These are phyloP conservation scores for Candida taoyuanica DNA, from an alignment of 805 yeast genomes.

Conservation along the genomic window DNA sequence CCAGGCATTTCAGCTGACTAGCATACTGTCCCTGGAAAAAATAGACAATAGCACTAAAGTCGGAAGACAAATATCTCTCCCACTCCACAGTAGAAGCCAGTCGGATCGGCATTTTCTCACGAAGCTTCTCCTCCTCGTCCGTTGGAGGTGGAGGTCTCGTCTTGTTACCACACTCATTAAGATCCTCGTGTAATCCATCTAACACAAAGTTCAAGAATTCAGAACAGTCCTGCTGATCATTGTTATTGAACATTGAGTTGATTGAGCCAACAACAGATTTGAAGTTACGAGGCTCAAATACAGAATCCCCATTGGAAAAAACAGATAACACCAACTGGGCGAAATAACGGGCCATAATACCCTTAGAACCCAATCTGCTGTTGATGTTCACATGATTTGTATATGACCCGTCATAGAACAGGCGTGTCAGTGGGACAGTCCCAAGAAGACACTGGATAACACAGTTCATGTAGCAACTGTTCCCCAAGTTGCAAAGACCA, in stretches of 20 bases:
- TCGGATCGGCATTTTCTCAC: slow-evolving; percentile 72
- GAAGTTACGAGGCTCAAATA: slow-evolving; percentile 57
- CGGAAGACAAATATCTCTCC: slow-evolving; percentile 79
- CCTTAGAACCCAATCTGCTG: slow-evolving; percentile 76
- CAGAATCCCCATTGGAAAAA: slow-evolving; percentile 41
- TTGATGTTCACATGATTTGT: slow-evolving; percentile 63
- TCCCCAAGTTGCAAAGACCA: slow-evolving; percentile 79
- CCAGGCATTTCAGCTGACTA: slow-evolving; percentile 69
- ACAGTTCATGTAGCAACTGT: slow-evolving; percentile 92
- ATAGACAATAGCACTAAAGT: slow-evolving; percentile 76
- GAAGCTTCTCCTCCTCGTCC: slow-evolving; percentile 62
- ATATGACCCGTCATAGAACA: slow-evolving; percentile 59
- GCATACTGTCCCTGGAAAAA: slow-evolving; percentile 86
- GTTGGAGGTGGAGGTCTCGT: slow-evolving; percentile 54
- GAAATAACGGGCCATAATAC: slow-evolving; percentile 67
- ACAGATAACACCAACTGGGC: slow-evolving; percentile 54
- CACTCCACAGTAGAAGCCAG: slow-evolving; percentile 86
- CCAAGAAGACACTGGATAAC: slow-evolving; percentile 82
- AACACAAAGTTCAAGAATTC: slow-evolving; percentile 73
- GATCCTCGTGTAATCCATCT: slow-evolving; percentile 79
- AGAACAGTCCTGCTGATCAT: slow-evolving; percentile 81
- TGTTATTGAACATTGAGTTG: slow-evolving; percentile 58
- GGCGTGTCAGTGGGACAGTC: slow-evolving; percentile 56
- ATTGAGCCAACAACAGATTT: slow-evolving; percentile 64
- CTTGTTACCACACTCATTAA: slow-evolving; percentile 60